Evolutionary conservation across 1,139 yeast species (phyloP).

Genomic region (Candida neerlandica): DNA sequence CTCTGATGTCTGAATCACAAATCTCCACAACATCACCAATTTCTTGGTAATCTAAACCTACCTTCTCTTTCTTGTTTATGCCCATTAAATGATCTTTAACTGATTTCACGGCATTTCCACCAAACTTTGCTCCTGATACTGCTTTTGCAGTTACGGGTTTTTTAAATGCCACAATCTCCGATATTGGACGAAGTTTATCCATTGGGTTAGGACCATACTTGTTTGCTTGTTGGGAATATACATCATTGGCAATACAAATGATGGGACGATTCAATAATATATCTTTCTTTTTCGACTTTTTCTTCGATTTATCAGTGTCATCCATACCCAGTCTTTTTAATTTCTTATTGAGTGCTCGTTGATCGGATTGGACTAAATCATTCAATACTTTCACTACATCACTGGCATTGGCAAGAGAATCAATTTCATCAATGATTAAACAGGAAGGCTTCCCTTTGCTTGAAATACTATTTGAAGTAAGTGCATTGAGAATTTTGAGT

Average conservation of each 20-base stretch:
- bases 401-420: conserved; percentile 73
- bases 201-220: conserved; percentile 47
- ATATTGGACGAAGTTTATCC: conserved; percentile 69
- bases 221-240: conserved; percentile 54
- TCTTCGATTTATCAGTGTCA: conserved; percentile 19
- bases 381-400: conserved; percentile 75
- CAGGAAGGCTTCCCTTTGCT: conserved; percentile 69
- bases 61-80: conserved; percentile 34
- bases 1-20: conserved; percentile 84
- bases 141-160: conserved; percentile 55
- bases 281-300: conserved; percentile 30
- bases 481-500: conserved; percentile 65
- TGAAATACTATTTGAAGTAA: conserved; percentile 64
- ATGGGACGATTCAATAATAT: conserved; percentile 73
- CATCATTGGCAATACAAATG: conserved; percentile 89
- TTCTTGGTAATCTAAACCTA: conserved; percentile 36
- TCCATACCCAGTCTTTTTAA: conserved; percentile 13
- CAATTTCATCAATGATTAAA: conserved; percentile 85
- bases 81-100: conserved; percentile 43
- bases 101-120: conserved; percentile 41
- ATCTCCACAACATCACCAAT: conserved; percentile 61
- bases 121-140: conserved; percentile 31
- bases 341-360: conserved; percentile 40
- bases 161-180: conserved; percentile 70
- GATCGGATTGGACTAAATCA: conserved; percentile 64